A percentile compares a stretch with the other conserved stretches of the same genome.
These are phyloP conservation scores for Bacidia rubella DNA, from an alignment of 495 filamentous ascomycete species.

Conservation along the genomic window DNA sequence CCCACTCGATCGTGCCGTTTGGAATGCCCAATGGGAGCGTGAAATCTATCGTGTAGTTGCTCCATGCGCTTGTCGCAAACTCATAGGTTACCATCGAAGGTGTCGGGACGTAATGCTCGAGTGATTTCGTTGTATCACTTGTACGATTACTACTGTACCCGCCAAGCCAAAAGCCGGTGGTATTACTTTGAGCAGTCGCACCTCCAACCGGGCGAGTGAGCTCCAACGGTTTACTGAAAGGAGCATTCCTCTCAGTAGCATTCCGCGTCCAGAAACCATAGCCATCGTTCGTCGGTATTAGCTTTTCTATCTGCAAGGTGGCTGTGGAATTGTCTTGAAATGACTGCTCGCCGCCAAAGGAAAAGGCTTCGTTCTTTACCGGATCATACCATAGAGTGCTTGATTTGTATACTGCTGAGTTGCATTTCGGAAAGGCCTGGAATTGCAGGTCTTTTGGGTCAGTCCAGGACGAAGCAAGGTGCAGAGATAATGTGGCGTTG, in stretches of 20 bases:
- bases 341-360: slow-evolving; percentile 5
- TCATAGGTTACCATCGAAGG: slow-evolving; percentile 1
- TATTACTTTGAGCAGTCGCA: background rate
- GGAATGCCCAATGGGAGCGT: background rate
- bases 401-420: slow-evolving; percentile 1
- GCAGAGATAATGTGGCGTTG: slow-evolving; percentile 1
- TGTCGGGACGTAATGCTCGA: slow-evolving; percentile 2
- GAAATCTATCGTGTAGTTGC: background rate
- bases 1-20: slow-evolving; percentile 4
- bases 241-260: background rate
- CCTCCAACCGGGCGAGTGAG: slow-evolving; percentile 5
- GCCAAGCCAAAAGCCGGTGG: slow-evolving; percentile 5
- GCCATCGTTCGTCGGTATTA: background rate
- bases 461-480: slow-evolving; percentile 3
- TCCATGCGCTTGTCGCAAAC: background rate
- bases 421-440: slow-evolving; percentile 2
- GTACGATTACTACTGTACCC: slow-evolving; percentile 5
- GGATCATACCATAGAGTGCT: slow-evolving; percentile 3
- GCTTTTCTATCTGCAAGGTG: background rate
- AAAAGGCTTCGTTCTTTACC: background rate
- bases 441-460: background rate
- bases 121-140: background rate
- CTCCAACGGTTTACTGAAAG: background rate
- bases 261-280: slow-evolving; percentile 6
- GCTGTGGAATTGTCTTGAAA: background rate